Evolutionary conservation across 2,329 filamentous ascomycete species (phyloP).

Genomic region (Calonectria ilicicola): DNA sequence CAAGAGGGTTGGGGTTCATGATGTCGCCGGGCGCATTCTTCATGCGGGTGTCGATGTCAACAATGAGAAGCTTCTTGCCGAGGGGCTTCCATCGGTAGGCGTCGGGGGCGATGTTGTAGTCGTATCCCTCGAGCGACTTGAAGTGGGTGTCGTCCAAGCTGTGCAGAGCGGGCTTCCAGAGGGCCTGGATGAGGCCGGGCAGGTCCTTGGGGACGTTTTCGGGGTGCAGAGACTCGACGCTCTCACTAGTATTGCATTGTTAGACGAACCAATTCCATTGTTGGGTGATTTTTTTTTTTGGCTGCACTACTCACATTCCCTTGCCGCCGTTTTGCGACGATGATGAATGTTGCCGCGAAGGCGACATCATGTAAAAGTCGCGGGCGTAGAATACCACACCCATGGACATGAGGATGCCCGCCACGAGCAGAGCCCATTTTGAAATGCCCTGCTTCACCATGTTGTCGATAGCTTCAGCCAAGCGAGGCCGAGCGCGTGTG

Average conservation of each 20-base stretch:
- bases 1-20: slow-evolving; percentile 27
- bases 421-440: slow-evolving; percentile 7
- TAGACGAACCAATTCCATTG: too few relatives aligned
- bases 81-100: slow-evolving; percentile 27
- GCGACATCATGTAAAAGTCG: slow-evolving; percentile 11
- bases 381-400: slow-evolving; percentile 22
- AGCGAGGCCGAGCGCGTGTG: background rate
- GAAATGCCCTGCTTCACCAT: slow-evolving; percentile 12
- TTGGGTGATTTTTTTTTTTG: background rate
- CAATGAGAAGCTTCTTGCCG: slow-evolving; percentile 37
- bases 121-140: slow-evolving; percentile 27
- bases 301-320: background rate
- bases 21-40: slow-evolving; percentile 29
- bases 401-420: slow-evolving; percentile 6
- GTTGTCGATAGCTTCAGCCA: background rate
- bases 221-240: background rate
- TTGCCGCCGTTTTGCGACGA: background rate
- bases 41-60: slow-evolving; percentile 33
- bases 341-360: background rate
- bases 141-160: slow-evolving; percentile 12
- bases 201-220: slow-evolving; percentile 11
- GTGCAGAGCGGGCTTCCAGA: slow-evolving; percentile 21
- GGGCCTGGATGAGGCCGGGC: slow-evolving; percentile 5
- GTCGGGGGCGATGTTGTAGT: slow-evolving; percentile 22
- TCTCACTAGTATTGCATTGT: background rate